phyloP scores from a whole-genome alignment of 2,329 filamentous ascomycete species.

The Cryphonectria carpinicola region DNA sequence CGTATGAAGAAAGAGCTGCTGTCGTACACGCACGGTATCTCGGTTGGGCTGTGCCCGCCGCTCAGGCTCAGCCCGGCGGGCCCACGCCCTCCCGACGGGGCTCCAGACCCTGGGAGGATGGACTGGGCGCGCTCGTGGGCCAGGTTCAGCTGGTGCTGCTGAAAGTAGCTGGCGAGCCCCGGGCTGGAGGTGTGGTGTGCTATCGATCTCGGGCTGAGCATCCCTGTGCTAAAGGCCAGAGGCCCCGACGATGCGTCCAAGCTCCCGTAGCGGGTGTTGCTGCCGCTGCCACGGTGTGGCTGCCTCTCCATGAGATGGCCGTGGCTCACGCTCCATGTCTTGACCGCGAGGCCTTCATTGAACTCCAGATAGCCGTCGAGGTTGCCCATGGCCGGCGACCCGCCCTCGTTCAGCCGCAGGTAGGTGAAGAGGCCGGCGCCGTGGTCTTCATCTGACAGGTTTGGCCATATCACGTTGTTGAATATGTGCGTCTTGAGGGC shows the following conservation, averaged over 20 bases:
- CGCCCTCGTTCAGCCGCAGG: constrained; percentile 84
- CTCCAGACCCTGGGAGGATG: constrained; percentile 18
- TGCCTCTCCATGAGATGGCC: constrained; percentile 83
- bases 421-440: constrained; percentile 93
- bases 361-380: constrained; percentile 85
- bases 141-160: constrained; percentile 31
- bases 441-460: constrained; percentile 93
- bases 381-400: constrained; percentile 80
- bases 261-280: constrained; percentile 54
- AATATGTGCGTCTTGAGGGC: constrained; percentile 95
- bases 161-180: constrained; percentile 31
- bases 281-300: constrained; percentile 64
- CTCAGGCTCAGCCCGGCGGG: constrained; percentile 13
- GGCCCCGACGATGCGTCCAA: constrained; percentile 46
- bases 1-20: constrained; percentile 94
- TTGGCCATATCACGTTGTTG: constrained; percentile 98
- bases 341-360: constrained; percentile 85
- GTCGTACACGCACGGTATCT: constrained; percentile 73
- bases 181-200: constrained; percentile 34
- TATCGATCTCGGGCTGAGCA: constrained; percentile 35
- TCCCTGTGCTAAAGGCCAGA: constrained; percentile 29
- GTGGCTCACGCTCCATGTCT: constrained; percentile 85
- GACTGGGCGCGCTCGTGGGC: constrained; percentile 32
- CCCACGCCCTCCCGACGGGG: constrained; percentile 15
- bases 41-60: constrained; percentile 39